A percentile compares a stretch with the other conserved stretches of the same genome.
These are phyloP conservation scores for Podospora sp. DNA, from an alignment of 495 filamentous ascomycete genomes.

Conservation along the genomic window DNA sequence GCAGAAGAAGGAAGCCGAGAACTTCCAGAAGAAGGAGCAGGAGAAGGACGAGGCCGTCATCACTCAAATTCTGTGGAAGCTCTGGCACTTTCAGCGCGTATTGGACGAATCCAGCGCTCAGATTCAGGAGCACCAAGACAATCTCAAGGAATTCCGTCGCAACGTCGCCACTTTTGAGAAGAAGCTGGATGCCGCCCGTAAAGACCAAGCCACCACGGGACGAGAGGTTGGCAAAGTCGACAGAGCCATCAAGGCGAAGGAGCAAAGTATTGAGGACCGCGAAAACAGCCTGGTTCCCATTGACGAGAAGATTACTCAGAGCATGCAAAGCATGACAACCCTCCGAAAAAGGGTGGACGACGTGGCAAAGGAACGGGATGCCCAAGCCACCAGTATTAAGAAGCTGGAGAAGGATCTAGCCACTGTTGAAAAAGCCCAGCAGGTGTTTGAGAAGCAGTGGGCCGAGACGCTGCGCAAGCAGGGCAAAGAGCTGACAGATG, in stretches of 20 bases:
- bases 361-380: constrained; percentile 74
- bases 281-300: constrained; percentile 85
- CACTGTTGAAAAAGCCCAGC: constrained; percentile 86
- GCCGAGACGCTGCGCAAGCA: constrained; percentile 78
- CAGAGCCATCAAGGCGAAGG: constrained; percentile 77
- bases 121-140: constrained; percentile 93
- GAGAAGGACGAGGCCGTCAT: constrained; percentile 92
- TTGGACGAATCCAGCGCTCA: constrained; percentile 90
- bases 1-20: constrained; percentile 95
- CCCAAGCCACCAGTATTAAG: constrained; percentile 64
- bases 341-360: constrained; percentile 67
- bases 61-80: constrained; percentile 93
- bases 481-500: constrained; percentile 81
- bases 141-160: constrained; percentile 90
- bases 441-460: constrained; percentile 87
- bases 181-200: constrained; percentile 82
- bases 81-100: constrained; percentile 90
- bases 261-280: constrained; percentile 85
- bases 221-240: constrained; percentile 81
- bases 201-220: constrained; percentile 76
- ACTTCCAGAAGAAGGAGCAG: constrained; percentile 81
- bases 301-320: constrained; percentile 89
- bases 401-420: constrained; percentile 77
- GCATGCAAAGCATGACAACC: constrained; percentile 66
- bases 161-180: constrained; percentile 83